A percentile compares a stretch with the other conserved stretches of the same genome.
Evolutionary conservation across 257 asterid species (phyloP).

Genomic region (Solanum tarijense): DNA sequence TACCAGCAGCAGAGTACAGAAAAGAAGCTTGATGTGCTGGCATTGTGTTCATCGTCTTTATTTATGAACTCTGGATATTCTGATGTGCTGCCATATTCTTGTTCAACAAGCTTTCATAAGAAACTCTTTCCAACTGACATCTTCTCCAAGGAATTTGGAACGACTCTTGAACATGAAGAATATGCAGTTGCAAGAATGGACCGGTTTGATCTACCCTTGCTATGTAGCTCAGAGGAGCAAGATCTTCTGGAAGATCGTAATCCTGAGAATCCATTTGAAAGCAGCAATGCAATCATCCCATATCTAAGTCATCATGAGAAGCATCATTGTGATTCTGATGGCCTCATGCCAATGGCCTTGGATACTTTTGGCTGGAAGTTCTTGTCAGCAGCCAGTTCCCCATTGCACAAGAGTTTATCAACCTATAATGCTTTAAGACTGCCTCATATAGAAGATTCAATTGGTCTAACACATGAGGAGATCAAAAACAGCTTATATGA

Average conservation of each 20-base stretch:
- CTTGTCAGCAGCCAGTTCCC: slow-evolving; percentile 20
- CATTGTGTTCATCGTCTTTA: slow-evolving; percentile 17
- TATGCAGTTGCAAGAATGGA: slow-evolving; percentile 16
- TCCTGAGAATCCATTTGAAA: slow-evolving; percentile 6
- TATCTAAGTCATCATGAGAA: slow-evolving; percentile 16
- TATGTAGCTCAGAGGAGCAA: slow-evolving; percentile 13
- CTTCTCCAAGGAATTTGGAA: slow-evolving; percentile 12
- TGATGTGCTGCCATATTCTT: slow-evolving; percentile 14
- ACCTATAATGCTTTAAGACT: slow-evolving; percentile 14
- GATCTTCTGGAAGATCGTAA: slow-evolving; percentile 16
- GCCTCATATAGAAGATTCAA: slow-evolving; percentile 21
- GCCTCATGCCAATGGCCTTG: slow-evolving; percentile 5
- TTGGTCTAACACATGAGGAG: slow-evolving; percentile 9
- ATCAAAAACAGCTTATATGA: slow-evolving; percentile 2
- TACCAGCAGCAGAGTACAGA: slow-evolving; percentile 17
- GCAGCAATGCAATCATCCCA: slow-evolving; percentile 9
- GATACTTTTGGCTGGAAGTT: slow-evolving; percentile 18
- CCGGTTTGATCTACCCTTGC: slow-evolving; percentile 18
- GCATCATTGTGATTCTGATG: slow-evolving; percentile 9
- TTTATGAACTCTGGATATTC: slow-evolving; percentile 11
- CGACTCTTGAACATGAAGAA: slow-evolving; percentile 15
- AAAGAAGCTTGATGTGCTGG: slow-evolving; percentile 8
- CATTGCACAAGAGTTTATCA: slow-evolving; percentile 12
- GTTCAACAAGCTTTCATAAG: slow-evolving; percentile 7
- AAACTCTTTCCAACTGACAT: not conserved